phyloP scores from a whole-genome alignment of 768 basidiomycete genomes.

The Melanogaster broomeanus region DNA sequence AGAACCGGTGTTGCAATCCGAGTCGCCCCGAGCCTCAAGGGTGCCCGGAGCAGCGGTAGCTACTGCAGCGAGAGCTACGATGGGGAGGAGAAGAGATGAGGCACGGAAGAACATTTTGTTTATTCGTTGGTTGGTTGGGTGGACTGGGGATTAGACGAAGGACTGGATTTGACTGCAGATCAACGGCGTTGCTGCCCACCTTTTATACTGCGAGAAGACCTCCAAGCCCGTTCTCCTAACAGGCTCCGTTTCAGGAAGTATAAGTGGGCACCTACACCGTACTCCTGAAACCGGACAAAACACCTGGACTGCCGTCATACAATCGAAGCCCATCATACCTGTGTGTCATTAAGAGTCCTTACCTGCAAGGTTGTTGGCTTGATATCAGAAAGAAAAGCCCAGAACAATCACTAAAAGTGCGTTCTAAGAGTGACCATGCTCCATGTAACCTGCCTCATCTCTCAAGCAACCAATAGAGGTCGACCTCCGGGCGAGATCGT shows the following conservation, averaged over 20 bases:
- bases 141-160: not conserved
- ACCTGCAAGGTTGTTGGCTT: too few species aligned
- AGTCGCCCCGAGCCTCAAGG: not conserved
- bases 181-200: not conserved
- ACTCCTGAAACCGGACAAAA: too few species aligned
- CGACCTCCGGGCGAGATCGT: too few species aligned
- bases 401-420: too few species aligned
- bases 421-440: too few species aligned
- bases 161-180: not conserved
- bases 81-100: slow-evolving; percentile 1
- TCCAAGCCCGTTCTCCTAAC: too few species aligned
- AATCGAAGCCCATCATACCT: not conserved
- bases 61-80: slow-evolving; percentile 8
- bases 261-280: too few species aligned
- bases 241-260: too few species aligned
- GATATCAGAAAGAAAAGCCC: too few species aligned
- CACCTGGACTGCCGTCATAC: too few species aligned
- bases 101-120: slow-evolving; percentile 3
- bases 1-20: slow-evolving; percentile 41
- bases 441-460: too few species aligned
- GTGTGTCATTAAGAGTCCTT: not conserved
- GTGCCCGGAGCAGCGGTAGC: slow-evolving; percentile 4
- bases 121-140: not conserved
- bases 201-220: not conserved
- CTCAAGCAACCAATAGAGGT: too few species aligned